These are phyloP conservation scores for Leccinum variicolor DNA, from an alignment of 768 basidiomycete genomes.

Conservation along the genomic window DNA sequence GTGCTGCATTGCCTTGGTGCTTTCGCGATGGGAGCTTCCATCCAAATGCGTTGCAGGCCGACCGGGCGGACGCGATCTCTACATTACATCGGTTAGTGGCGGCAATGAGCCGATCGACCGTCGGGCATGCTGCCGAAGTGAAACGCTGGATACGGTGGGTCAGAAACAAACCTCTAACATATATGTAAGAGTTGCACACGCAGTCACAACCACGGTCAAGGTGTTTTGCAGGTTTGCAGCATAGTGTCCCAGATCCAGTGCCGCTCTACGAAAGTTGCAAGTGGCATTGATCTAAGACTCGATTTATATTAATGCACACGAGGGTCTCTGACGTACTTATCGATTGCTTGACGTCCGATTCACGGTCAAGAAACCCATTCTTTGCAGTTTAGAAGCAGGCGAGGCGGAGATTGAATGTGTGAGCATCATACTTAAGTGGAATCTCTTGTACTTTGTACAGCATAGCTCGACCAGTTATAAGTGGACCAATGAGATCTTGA, in stretches of 20 bases:
- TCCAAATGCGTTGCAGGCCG: neutral
- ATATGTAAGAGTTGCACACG: neutral
- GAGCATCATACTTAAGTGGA: no score
- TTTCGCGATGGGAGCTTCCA: neutral
- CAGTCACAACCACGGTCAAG: no score
- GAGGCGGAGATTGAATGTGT: no score
- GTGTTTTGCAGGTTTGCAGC: no score
- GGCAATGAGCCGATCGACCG: neutral
- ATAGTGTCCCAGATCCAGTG: no score
- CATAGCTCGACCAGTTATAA: neutral
- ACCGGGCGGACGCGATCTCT: neutral
- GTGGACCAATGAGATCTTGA: neutral
- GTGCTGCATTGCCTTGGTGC: neutral
- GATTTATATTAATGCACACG: no score
- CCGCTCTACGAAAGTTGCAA: neutral
- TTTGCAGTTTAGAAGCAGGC: neutral
- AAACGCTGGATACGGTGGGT: neutral
- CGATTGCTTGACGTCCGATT: neutral
- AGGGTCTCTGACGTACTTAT: neutral
- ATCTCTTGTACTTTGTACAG: no score
- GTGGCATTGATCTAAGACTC: no score
- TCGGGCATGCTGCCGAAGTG: neutral
- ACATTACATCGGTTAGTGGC: neutral
- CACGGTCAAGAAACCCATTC: neutral
- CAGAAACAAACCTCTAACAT: neutral